Conservation (phyloP, 495 filamentous ascomycete genomes). For the Trichocladium antarcticum region DNA sequence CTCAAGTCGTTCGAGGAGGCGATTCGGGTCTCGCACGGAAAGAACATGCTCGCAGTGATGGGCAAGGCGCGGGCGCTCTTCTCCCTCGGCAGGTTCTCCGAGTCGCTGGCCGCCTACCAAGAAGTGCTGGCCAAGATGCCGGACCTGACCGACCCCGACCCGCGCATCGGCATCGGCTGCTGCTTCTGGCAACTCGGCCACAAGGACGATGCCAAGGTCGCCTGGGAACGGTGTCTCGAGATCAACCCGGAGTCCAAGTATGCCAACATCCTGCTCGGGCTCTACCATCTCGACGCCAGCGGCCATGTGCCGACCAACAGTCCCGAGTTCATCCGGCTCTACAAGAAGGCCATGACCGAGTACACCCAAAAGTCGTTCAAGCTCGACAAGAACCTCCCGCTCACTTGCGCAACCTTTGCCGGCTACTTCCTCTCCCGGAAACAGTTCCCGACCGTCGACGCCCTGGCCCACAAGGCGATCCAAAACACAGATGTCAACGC, state of each 20-base stretch:
- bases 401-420: conserved; percentile 83
- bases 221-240: conserved; percentile 81
- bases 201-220: conserved; percentile 80
- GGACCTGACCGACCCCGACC: conserved; percentile 85
- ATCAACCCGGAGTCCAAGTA: conserved; percentile 83
- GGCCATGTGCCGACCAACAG: conserved; percentile 62
- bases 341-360: conserved; percentile 86
- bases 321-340: conserved; percentile 64
- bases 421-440: conserved; percentile 76
- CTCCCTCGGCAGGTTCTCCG: conserved; percentile 68
- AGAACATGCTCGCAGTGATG: conserved; percentile 81
- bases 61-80: conserved; percentile 78
- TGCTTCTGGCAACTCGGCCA: conserved; percentile 91
- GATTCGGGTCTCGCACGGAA: conserved; percentile 64
- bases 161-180: conserved; percentile 86
- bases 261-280: conserved; percentile 77
- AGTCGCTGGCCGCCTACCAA: conserved; percentile 77
- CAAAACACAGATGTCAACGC: conserved; percentile 90
- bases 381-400: conserved; percentile 80
- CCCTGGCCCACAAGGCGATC: conserved; percentile 82
- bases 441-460: conserved; percentile 64
- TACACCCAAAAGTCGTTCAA: conserved; percentile 93
- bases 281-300: conserved; percentile 77
- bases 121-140: conserved; percentile 74
- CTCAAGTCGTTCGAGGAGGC: conserved; percentile 90